These are phyloP conservation scores for Suhomyces maxii DNA, from an alignment of 1,139 yeast genomes.

Conservation along the genomic window DNA sequence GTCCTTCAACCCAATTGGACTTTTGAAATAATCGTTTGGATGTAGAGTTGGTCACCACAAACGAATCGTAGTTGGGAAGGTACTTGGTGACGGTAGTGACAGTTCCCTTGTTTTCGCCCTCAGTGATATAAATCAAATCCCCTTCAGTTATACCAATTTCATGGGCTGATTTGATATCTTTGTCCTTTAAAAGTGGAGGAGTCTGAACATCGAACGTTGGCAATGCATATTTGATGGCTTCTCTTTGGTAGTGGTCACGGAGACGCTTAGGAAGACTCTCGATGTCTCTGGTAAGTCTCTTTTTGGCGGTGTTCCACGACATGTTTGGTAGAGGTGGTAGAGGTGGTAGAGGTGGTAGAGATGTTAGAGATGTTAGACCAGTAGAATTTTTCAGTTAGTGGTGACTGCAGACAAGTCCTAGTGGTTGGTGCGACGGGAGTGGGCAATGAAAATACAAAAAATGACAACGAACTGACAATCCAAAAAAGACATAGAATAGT, in stretches of 20 bases:
- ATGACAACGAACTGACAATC: no score
- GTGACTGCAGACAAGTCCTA: not conserved
- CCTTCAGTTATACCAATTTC: constrained; percentile 42
- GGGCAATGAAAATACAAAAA: no score
- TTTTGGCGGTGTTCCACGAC: constrained; percentile 41
- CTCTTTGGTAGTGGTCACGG: constrained; percentile 28
- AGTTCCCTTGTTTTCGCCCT: constrained; percentile 72
- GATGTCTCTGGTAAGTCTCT: constrained; percentile 40
- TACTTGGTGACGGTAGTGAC: constrained; percentile 51
- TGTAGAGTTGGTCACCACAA: constrained; percentile 37
- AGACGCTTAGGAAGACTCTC: constrained; percentile 33
- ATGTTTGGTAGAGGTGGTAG: constrained; percentile 16
- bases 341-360: not conserved
- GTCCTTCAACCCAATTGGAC: constrained; percentile 71
- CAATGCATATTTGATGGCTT: constrained; percentile 29
- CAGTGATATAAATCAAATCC: constrained; percentile 52
- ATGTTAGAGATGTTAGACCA: no score
- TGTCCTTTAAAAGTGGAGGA: constrained; percentile 22
- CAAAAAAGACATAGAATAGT: no score
- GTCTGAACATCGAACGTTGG: constrained; percentile 37
- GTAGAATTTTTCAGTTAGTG: not conserved
- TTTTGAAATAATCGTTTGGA: constrained; percentile 54
- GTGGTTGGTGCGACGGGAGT: not conserved
- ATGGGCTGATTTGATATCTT: constrained; percentile 30
- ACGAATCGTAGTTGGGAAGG: constrained; percentile 33